These are phyloP conservation scores for Talaromyces pinophilus DNA, from an alignment of 2,329 filamentous ascomycete genomes.

Conservation along the genomic window DNA sequence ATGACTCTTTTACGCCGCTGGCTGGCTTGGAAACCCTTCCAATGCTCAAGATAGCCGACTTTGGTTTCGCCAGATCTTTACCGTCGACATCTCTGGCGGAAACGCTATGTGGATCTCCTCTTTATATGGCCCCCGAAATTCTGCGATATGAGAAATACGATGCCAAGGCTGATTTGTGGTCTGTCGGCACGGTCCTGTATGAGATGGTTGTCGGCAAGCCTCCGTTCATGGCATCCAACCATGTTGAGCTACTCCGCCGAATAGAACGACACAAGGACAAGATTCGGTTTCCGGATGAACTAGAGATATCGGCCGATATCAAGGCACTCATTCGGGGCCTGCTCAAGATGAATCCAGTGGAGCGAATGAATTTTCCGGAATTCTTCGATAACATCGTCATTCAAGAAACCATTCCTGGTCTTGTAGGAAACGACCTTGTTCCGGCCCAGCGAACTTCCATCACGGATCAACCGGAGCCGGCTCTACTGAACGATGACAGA, in stretches of 20 bases:
- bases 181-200: slow-evolving; percentile 89
- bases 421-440: slow-evolving; percentile 74
- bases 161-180: slow-evolving; percentile 96
- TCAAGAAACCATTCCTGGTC: slow-evolving; percentile 71
- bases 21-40: slow-evolving; percentile 81
- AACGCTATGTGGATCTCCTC: slow-evolving; percentile 90
- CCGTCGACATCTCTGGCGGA: slow-evolving; percentile 90
- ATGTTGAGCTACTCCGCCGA: slow-evolving; percentile 87
- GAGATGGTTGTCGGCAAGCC: slow-evolving; percentile 92
- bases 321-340: slow-evolving; percentile 78
- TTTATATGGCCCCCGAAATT: slow-evolving; percentile 99
- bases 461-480: slow-evolving; percentile 21
- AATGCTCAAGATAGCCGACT: slow-evolving; percentile 97
- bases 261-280: slow-evolving; percentile 87
- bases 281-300: slow-evolving; percentile 78
- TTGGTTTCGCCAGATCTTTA: slow-evolving; percentile 93
- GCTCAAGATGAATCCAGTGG: slow-evolving; percentile 80
- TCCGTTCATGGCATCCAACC: slow-evolving; percentile 88
- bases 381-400: slow-evolving; percentile 80
- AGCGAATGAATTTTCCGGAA: slow-evolving; percentile 80
- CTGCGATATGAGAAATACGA: slow-evolving; percentile 96
- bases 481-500: slow-evolving; percentile 16
- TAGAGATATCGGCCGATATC: slow-evolving; percentile 70
- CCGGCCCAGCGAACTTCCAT: slow-evolving; percentile 25
- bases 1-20: slow-evolving; percentile 76